These are phyloP conservation scores for Earliella scabrosa DNA, from an alignment of 1,284 basidiomycete genomes.

Conservation along the genomic window DNA sequence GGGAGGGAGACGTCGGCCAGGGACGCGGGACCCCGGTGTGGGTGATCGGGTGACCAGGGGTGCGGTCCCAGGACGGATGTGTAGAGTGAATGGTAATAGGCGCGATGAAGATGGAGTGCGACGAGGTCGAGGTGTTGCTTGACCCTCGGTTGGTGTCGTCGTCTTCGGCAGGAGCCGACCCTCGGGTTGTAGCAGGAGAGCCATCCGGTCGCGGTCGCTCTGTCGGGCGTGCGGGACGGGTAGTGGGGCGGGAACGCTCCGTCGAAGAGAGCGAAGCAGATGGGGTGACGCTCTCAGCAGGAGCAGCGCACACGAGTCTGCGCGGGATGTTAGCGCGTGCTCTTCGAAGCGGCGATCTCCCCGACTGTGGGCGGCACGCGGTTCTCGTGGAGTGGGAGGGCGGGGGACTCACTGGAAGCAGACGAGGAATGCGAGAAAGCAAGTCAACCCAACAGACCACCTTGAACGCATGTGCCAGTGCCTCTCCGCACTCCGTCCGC, in stretches of 20 bases:
- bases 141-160: background rate
- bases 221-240: too few relatives aligned
- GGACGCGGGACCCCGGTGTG: slow-evolving; percentile 12
- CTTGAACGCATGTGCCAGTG: slow-evolving; percentile 25
- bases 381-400: background rate
- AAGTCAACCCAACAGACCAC: slow-evolving; percentile 9
- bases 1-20: slow-evolving; percentile 8
- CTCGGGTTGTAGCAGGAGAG: background rate
- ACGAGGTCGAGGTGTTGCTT: background rate
- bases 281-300: slow-evolving; percentile 7
- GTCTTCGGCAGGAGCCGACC: background rate
- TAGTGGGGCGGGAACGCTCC: background rate
- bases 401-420: slow-evolving; percentile 17
- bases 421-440: slow-evolving; percentile 7
- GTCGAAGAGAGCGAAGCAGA: background rate
- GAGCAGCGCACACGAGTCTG: slow-evolving; percentile 17
- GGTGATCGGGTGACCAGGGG: background rate
- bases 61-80: background rate
- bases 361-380: background rate
- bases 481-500: slow-evolving; percentile 18
- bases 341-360: background rate
- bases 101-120: slow-evolving; percentile 16
- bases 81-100: slow-evolving; percentile 7
- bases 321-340: background rate
- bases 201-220: too few relatives aligned